Evolutionary conservation across 2,329 filamentous ascomycete genomes (phyloP).

Genomic region (Coccinonectria pachysandricola): DNA sequence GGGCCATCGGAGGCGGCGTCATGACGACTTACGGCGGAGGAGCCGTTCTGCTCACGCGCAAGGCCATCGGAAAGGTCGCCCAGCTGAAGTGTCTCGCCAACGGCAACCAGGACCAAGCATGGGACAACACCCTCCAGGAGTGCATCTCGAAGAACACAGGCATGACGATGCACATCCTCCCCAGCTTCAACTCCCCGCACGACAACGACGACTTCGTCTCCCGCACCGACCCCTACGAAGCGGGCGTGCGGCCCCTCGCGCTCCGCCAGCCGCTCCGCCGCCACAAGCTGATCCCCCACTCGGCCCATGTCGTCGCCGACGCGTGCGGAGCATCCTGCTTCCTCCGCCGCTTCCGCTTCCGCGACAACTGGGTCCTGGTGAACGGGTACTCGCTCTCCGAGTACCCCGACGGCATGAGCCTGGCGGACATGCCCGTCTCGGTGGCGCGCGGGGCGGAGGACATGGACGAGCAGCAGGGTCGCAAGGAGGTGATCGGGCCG

Average conservation of each 20-base stretch:
- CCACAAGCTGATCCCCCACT: constrained; percentile 29
- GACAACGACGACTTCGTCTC: constrained; percentile 21
- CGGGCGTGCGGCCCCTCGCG: constrained; percentile 29
- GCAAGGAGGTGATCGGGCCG: constrained; percentile 17
- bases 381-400: constrained; percentile 36
- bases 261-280: constrained; percentile 30
- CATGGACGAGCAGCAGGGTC: background rate
- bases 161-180: constrained; percentile 30
- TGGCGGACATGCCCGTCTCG: constrained; percentile 12
- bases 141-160: constrained; percentile 27
- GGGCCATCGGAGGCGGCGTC: constrained; percentile 27
- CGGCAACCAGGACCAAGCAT: no score
- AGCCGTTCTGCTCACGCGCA: constrained; percentile 30
- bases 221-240: constrained; percentile 25
- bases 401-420: constrained; percentile 28
- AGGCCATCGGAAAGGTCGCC: constrained; percentile 24
- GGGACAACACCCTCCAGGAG: constrained; percentile 32
- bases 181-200: constrained; percentile 31
- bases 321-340: constrained; percentile 36
- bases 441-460: constrained; percentile 2
- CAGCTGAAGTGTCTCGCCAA: constrained; percentile 28
- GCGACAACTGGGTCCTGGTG: constrained; percentile 36
- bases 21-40: constrained; percentile 34
- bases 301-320: constrained; percentile 31
- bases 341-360: constrained; percentile 35